Conservation (phyloP, 2,329 filamentous ascomycete genomes). For the Diplodia sapinea region DNA sequence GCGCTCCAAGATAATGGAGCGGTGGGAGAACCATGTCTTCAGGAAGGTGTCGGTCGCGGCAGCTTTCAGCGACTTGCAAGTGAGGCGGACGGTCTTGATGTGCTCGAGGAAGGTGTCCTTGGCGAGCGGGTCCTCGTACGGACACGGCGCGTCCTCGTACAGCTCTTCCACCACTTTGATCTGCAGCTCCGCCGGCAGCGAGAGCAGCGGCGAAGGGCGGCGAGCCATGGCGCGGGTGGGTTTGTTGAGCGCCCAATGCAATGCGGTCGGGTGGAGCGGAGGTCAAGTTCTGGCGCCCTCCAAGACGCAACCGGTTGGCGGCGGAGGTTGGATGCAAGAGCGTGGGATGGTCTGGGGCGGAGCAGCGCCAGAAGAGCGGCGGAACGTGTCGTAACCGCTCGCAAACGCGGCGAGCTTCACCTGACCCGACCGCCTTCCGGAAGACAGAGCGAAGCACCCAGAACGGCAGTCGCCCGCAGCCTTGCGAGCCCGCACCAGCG, state of each 20-base stretch:
- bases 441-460: not conserved
- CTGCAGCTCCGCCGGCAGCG: slow-evolving; percentile 33
- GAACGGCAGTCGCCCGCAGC: slow-evolving; percentile 13
- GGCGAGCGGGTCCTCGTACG: slow-evolving; percentile 23
- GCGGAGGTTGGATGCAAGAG: not conserved
- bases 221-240: not conserved
- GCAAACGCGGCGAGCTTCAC: not conserved
- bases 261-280: not conserved
- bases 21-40: slow-evolving; percentile 32
- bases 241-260: not conserved
- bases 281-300: not conserved
- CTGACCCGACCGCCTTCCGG: not conserved
- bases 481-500: not conserved
- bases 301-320: not conserved
- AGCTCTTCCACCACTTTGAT: slow-evolving; percentile 33
- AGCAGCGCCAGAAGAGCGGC: not conserved
- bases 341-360: not conserved
- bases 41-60: slow-evolving; percentile 32
- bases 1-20: slow-evolving; percentile 30
- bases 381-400: not conserved
- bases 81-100: slow-evolving; percentile 32
- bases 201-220: slow-evolving; percentile 18
- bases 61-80: slow-evolving; percentile 32
- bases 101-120: slow-evolving; percentile 32
- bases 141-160: slow-evolving; percentile 30